Base-by-base conservation (phyloP, 129 eudicot genomes). In the Kitagawia praeruptora region DNA sequence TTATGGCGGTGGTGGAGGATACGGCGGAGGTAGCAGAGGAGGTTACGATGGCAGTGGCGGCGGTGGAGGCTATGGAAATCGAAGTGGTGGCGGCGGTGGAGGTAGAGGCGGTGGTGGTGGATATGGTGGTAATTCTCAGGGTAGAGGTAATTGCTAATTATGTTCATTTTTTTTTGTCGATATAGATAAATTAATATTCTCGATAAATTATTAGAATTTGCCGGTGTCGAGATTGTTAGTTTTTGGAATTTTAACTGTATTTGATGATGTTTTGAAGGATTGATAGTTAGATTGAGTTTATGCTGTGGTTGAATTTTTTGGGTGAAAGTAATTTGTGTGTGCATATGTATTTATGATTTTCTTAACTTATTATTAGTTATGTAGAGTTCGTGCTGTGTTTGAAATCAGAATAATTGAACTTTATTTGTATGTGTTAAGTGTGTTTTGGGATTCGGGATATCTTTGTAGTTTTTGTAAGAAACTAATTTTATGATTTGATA, bases 11-110 rank as follows among this genome's bases (percentile, higher is more conserved):
- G 70, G 79, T 12, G 84, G 87, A 4, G 69, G 34, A 2, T 61
- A 61, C 31, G 84, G 89, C 21, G 78, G 82, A 4, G 86, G 87
- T 47, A 86, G 91, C 27, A 86, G 91, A 40, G 79, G 79, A 76
- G 85, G 88, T 12, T 85, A 84, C 31, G 89, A 93, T 39, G 79
- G 76, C 27, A 40, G 88, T 21, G 87, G 85, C 38, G 87, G 89
- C 11, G 45, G 44, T 40, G 85, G 84, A 38, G 84, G n/a, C n/a
- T n/a, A n/a, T n/a, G n/a, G n/a, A n/a, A n/a, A n/a, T n/a, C n/a
- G n/a, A n/a, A n/a, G n/a, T n/a, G n/a, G 88, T 21, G 87, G 85
- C 38, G 87, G 89, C 11, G 45, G 44, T 40, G 85, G 74, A 34
- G 81, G 86, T 28, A 80, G 88, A 27, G 23, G 88, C 0, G 86